These are phyloP conservation scores for Microstroma glucosiphilum DNA, from an alignment of 1,284 basidiomycete genomes.

Conservation along the genomic window DNA sequence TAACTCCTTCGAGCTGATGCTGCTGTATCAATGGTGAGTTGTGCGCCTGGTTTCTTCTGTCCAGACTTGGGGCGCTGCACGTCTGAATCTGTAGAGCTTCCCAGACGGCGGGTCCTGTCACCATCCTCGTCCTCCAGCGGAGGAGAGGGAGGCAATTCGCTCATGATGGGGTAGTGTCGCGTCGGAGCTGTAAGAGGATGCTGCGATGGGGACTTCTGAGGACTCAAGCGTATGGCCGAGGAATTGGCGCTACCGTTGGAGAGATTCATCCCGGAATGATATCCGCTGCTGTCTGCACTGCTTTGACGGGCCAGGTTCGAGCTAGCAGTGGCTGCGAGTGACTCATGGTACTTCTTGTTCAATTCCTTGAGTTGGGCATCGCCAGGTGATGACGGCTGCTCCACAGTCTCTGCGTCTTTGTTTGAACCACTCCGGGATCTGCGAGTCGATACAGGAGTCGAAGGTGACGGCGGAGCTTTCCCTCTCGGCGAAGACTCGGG, in stretches of 20 bases:
- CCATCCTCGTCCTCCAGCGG: conserved; percentile 27
- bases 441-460: too few species aligned
- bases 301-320: not conserved
- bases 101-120: too few species aligned
- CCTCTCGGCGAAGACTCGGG: not conserved
- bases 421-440: too few species aligned
- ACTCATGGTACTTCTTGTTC: conserved; percentile 7
- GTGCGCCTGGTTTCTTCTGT: too few species aligned
- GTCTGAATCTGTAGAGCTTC: too few species aligned
- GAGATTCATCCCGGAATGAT: too few species aligned
- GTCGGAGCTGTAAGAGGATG: conserved; percentile 22
- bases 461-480: not conserved
- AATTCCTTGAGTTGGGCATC: conserved; percentile 5
- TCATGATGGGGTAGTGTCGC: conserved; percentile 31
- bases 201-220: conserved; percentile 1
- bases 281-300: too few species aligned
- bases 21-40: too few species aligned
- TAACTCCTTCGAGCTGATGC: not conserved
- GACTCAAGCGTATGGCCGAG: too few species aligned
- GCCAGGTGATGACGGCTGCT: not conserved
- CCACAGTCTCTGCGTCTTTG: too few species aligned
- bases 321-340: conserved; percentile 2
- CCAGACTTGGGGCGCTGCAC: too few species aligned
- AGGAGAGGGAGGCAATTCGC: conserved; percentile 40
- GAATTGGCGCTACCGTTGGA: too few species aligned